Conservation (phyloP, 2,329 filamentous ascomycete species). For the Metarhizium guizhouense region DNA sequence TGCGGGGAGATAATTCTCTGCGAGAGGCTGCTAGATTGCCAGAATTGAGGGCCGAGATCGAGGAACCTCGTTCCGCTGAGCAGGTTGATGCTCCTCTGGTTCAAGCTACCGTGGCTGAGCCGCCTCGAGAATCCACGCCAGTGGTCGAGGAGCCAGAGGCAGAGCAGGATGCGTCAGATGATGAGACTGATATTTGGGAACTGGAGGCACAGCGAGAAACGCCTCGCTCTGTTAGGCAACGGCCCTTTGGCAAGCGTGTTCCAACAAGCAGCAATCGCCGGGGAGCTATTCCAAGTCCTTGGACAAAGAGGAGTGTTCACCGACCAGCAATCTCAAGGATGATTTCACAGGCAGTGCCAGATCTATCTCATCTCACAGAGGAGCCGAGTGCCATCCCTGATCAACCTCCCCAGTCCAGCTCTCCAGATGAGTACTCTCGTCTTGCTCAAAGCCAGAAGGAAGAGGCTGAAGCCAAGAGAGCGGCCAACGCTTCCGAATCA, state of each 20-base stretch:
- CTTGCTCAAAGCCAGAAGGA: conserved; percentile 22
- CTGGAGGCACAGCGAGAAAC: conserved; percentile 43
- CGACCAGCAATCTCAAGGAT: conserved; percentile 1
- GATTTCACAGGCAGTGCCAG: conserved; percentile 8
- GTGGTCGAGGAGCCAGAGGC: conserved; percentile 3
- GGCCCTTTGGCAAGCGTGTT: conserved; percentile 19
- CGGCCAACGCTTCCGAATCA: conserved; percentile 10
- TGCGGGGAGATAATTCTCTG: conserved; percentile 26
- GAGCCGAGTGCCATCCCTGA: conserved; percentile 6
- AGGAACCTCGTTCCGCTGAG: conserved; percentile 1
- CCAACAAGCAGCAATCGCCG: conserved; percentile 14
- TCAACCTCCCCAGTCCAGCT: conserved; percentile 10
- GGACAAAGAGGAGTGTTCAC: conserved; percentile 22
- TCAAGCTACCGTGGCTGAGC: conserved; percentile 8
- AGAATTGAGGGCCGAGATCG: conserved; percentile 1
- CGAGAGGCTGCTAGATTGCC: conserved; percentile 16
- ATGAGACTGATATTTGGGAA: conserved; percentile 48
- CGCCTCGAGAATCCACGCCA: background rate
- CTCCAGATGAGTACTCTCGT: conserved; percentile 35
- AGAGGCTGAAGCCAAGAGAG: conserved; percentile 9
- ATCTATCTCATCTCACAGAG: conserved; percentile 7
- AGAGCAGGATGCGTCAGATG: conserved; percentile 19
- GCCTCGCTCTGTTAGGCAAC: conserved; percentile 22
- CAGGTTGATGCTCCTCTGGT: conserved; percentile 7
- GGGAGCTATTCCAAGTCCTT: conserved; percentile 27